These are phyloP conservation scores for Yamadazyma olivae DNA, from an alignment of 805 yeast species.

Conservation along the genomic window DNA sequence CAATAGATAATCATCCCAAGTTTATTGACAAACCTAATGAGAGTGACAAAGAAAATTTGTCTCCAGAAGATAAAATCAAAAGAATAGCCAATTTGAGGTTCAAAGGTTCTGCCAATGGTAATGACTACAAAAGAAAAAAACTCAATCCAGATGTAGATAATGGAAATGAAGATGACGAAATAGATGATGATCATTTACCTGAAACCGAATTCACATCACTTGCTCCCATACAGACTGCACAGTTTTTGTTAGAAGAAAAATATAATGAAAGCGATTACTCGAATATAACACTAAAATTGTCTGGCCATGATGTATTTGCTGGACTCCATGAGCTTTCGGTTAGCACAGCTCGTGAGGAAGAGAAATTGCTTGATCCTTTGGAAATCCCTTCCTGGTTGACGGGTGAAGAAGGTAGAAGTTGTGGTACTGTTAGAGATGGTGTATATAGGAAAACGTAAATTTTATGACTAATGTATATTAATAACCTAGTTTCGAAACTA, in stretches of 20 bases:
- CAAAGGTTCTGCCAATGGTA: slow-evolving; percentile 50
- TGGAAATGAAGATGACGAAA: slow-evolving; percentile 11
- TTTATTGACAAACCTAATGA: neutral
- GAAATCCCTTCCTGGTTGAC: slow-evolving; percentile 72
- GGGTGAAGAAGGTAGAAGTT: slow-evolving; percentile 62
- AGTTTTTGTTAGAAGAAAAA: slow-evolving; percentile 39
- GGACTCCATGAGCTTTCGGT: slow-evolving; percentile 70
- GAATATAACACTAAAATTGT: slow-evolving; percentile 37
- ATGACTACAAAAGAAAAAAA: slow-evolving; percentile 14
- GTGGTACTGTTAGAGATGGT: slow-evolving; percentile 39
- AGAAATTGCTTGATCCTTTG: slow-evolving; percentile 48
- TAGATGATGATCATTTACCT: slow-evolving; percentile 11
- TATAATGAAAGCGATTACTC: slow-evolving; percentile 13
- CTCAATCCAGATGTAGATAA: neutral
- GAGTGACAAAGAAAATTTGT: slow-evolving; percentile 7
- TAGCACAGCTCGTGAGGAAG: slow-evolving; percentile 19
- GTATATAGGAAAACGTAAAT: neutral
- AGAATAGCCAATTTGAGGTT: slow-evolving; percentile 55
- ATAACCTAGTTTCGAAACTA: slow-evolving; percentile 26
- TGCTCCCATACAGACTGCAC: slow-evolving; percentile 56
- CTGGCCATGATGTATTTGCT: slow-evolving; percentile 73
- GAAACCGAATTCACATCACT: slow-evolving; percentile 46
- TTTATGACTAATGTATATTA: slow-evolving; percentile 7
- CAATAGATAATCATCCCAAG: slow-evolving; percentile 35
- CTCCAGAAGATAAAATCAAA: slow-evolving; percentile 15